These are phyloP conservation scores for Paracorniculantispora psalliotae DNA, from an alignment of 2,329 filamentous ascomycete genomes.

Conservation along the genomic window DNA sequence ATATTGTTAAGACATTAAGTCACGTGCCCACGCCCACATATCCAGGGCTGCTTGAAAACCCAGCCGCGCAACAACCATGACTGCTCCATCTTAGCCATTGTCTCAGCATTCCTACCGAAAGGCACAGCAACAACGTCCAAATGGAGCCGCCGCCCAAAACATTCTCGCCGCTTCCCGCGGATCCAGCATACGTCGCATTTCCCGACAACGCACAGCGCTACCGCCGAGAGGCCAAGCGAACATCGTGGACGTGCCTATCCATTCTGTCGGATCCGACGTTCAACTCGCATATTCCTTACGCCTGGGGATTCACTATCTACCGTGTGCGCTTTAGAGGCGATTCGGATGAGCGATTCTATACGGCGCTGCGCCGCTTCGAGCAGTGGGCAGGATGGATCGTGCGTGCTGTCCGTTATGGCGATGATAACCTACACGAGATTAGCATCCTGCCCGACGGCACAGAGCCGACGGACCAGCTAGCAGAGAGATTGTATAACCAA, in stretches of 20 bases:
- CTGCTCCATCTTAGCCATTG: no score
- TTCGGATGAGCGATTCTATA: slow-evolving; percentile 3
- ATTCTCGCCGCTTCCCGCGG: neutral
- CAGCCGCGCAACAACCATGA: no score
- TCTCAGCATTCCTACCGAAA: no score
- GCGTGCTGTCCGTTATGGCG: neutral
- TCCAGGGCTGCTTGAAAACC: no score
- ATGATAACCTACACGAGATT: neutral
- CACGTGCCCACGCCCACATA: no score
- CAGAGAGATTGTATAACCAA: slow-evolving; percentile 2
- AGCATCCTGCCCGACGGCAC: neutral
- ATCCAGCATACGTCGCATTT: neutral
- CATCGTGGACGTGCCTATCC: neutral
- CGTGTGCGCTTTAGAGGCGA: slow-evolving; percentile 5
- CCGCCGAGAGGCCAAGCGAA: neutral
- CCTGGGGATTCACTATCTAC: slow-evolving; percentile 8
- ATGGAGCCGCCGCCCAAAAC: neutral
- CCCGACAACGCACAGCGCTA: neutral
- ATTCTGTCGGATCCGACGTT: slow-evolving; percentile 1
- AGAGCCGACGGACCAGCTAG: slow-evolving; percentile 4
- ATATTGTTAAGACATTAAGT: no score
- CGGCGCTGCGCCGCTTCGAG: neutral
- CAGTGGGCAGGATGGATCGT: neutral
- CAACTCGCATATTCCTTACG: slow-evolving; percentile 6
- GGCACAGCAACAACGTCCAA: neutral